Conservation (phyloP, 176 grass and related monocot species). For the Thinopyrum elongatum region DNA sequence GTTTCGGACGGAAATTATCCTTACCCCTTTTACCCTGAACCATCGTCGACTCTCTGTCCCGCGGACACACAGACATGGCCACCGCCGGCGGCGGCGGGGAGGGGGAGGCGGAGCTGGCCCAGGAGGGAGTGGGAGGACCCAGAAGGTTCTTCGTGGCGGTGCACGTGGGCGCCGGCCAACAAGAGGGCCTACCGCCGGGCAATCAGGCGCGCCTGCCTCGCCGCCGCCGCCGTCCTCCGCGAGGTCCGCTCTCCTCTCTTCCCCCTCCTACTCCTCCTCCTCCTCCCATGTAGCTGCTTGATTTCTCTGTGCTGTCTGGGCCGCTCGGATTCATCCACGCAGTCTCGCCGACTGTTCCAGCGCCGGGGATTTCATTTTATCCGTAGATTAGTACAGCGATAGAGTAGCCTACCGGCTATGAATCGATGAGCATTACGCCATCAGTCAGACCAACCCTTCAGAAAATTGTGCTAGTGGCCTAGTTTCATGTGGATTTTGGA, state of each 20-base stretch:
- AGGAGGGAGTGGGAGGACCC: slow-evolving; percentile 12
- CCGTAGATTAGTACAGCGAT: background rate
- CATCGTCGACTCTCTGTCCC: too few species aligned
- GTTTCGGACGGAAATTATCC: too few species aligned
- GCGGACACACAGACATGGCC: slow-evolving; percentile 25
- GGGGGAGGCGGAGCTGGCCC: slow-evolving; percentile 20
- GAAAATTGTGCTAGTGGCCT: background rate
- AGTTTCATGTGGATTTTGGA: background rate
- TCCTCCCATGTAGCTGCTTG: too few species aligned
- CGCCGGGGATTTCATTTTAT: background rate
- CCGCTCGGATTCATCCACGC: background rate
- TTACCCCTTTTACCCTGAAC: too few species aligned
- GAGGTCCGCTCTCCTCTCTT: slow-evolving; percentile 24
- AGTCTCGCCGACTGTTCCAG: background rate
- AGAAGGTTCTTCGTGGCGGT: slow-evolving; percentile 67
- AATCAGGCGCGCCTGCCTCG: slow-evolving; percentile 78
- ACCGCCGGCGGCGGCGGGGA: background rate
- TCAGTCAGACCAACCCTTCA: background rate
- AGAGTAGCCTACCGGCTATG: background rate
- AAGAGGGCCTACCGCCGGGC: slow-evolving; percentile 62
- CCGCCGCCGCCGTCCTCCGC: slow-evolving; percentile 59
- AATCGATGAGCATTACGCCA: background rate
- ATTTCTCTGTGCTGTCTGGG: background rate
- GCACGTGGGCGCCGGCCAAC: slow-evolving; percentile 77
- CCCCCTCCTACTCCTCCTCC: slow-evolving; percentile 2